Evolutionary conservation across 2,329 filamentous ascomycete genomes (phyloP).

Genomic region (Ilyonectria sp.): DNA sequence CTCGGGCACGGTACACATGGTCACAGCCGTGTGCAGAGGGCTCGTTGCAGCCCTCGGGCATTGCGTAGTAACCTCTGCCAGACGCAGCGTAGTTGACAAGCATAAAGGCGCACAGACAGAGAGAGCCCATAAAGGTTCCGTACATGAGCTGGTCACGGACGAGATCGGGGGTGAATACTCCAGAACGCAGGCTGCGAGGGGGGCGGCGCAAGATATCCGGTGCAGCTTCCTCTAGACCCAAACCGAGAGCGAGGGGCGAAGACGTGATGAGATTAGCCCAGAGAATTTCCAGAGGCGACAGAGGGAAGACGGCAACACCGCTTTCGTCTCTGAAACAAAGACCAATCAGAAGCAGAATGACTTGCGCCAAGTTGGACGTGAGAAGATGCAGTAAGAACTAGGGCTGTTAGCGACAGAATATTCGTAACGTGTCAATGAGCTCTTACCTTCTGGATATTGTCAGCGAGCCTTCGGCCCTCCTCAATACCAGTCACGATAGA

Average conservation of each 20-base stretch:
- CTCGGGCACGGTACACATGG: slow-evolving; percentile 75
- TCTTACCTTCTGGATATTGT: slow-evolving; percentile 81
- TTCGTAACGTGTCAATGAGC: not conserved
- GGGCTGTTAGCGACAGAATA: slow-evolving; percentile 32
- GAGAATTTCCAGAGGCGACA: slow-evolving; percentile 81
- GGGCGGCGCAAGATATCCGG: slow-evolving; percentile 78
- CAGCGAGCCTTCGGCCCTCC: slow-evolving; percentile 78
- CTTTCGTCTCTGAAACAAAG: slow-evolving; percentile 76
- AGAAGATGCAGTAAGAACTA: slow-evolving; percentile 76
- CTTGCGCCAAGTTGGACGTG: slow-evolving; percentile 80
- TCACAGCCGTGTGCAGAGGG: slow-evolving; percentile 65
- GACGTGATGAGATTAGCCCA: slow-evolving; percentile 85
- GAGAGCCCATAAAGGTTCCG: slow-evolving; percentile 73
- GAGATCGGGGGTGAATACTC: slow-evolving; percentile 76
- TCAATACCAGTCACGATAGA: slow-evolving; percentile 82
- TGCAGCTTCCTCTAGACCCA: slow-evolving; percentile 79
- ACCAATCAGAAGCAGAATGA: slow-evolving; percentile 77
- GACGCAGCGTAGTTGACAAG: slow-evolving; percentile 68
- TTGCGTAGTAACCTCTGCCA: slow-evolving; percentile 61
- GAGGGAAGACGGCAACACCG: slow-evolving; percentile 76
- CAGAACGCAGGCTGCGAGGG: slow-evolving; percentile 72
- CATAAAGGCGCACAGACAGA: slow-evolving; percentile 74
- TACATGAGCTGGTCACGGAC: slow-evolving; percentile 78
- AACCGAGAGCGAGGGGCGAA: slow-evolving; percentile 78
- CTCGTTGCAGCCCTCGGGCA: slow-evolving; percentile 73